Base-by-base conservation (phyloP, 768 basidiomycete species). In the Hortiboletus flavorubellus region DNA sequence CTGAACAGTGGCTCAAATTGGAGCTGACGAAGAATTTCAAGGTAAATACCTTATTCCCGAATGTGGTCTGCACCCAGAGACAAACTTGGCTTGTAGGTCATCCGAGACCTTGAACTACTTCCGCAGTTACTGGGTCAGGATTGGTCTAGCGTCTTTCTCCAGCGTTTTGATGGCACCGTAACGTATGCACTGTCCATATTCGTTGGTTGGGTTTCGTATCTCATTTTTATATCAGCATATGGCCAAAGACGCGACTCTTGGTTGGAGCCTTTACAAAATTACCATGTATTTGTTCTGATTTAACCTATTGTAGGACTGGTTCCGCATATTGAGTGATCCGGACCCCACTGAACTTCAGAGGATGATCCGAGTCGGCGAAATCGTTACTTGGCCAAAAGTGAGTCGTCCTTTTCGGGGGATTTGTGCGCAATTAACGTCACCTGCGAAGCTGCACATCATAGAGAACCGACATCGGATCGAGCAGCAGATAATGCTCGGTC, bases 361-460 rank as follows among this genome's bases (percentile, higher is more conserved):
- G 57, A 93, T 98, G 92, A 82, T 97, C 56, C 76, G 76, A 51
- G 89, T 93, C 0, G 97, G 97, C 11, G 80, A 97, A 72, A 68
- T 83, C 10, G 96, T 93, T 30, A 91, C 97, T n/a, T 99, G 93
- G 93, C 96, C 97, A 0, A 98, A 96, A 76, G 91, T 96, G 59
- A 54, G 75, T 48, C 4, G 14, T 51, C 26, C 39, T 11, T 11
- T 26, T 11, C 23, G 8, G n/a, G 21, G 1, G 6, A n/a, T 51
- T 26, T 38, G 39, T 37, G 16, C 42, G 16, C 4, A 46, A 56
- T 50, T 67, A 37, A 69, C 45, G 23, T 54, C 16, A 7, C n/a
- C 8, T 47, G 9, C 42, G 44, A 46, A 95, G 93, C 73, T 97
- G 14, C 93, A 92, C 63, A 98, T 98, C 83, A 91, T 98, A 55